Evolutionary conservation across 2,329 filamentous ascomycete species (phyloP).

Genomic region (Aspergillus oerlinghausenensis): DNA sequence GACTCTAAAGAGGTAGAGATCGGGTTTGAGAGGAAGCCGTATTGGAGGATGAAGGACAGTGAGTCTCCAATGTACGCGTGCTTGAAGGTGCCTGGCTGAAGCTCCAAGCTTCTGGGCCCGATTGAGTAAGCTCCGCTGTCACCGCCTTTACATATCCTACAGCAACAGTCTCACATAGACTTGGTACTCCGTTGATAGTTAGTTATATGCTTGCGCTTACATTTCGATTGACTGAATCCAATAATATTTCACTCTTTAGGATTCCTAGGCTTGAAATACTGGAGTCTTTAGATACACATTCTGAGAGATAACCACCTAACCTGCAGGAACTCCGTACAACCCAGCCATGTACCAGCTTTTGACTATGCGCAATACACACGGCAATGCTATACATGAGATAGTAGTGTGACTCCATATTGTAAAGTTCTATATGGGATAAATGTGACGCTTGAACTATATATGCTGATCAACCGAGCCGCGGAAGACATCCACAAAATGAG

Average conservation of each 20-base stretch:
- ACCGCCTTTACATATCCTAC: conserved; percentile 26
- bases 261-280: background rate
- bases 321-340: background rate
- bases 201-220: background rate
- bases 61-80: conserved; percentile 27
- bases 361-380: background rate
- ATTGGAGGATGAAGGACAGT: conserved; percentile 19
- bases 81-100: conserved; percentile 33
- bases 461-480: background rate
- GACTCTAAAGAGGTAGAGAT: conserved; percentile 3
- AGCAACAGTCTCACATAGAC: background rate
- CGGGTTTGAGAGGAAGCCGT: conserved; percentile 10
- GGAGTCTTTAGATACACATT: background rate
- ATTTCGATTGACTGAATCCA: background rate
- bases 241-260: background rate
- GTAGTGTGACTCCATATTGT: background rate
- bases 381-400: background rate
- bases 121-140: conserved; percentile 27
- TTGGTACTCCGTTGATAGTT: background rate
- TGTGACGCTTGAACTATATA: background rate
- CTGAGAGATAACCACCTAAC: background rate
- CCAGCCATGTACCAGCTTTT: background rate
- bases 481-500: background rate
- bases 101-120: conserved; percentile 27
- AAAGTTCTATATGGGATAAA: background rate